Evolutionary conservation across 176 grass and related monocot genomes (phyloP).

Genomic region (Poa pratensis): DNA sequence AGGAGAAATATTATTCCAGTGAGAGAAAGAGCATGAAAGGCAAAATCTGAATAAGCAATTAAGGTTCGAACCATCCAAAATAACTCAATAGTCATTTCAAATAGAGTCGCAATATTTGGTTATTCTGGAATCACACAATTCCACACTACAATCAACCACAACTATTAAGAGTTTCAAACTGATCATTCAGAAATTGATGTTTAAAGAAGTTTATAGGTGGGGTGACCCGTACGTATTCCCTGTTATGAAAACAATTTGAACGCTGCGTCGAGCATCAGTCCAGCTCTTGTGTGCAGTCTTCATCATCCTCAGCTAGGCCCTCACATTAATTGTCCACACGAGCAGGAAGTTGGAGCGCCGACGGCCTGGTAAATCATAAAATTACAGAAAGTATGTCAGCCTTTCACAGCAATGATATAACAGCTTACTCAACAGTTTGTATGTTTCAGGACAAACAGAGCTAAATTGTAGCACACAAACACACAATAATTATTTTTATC

Average conservation of each 20-base stretch:
- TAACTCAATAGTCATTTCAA: not conserved
- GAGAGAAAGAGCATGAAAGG: not conserved
- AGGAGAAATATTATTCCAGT: not conserved
- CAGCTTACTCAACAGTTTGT: not conserved
- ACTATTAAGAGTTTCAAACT: not conserved
- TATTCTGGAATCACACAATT: not conserved
- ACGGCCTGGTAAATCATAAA: slow-evolving; percentile 3
- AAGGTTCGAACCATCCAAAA: not conserved
- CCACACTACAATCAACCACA: not conserved
- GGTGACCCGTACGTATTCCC: too few species aligned
- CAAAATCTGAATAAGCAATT: not conserved
- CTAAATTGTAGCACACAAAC: not conserved
- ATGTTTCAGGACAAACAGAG: not conserved
- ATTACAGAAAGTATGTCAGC: not conserved
- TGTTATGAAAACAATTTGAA: too few species aligned
- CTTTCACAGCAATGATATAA: not conserved
- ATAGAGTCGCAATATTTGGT: not conserved
- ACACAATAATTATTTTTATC: not conserved
- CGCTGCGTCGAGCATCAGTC: too few species aligned
- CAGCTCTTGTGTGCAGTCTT: not conserved
- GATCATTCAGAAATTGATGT: not conserved
- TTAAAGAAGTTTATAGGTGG: too few species aligned
- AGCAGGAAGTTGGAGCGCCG: not conserved
- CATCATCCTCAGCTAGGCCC: not conserved
- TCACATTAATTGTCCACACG: not conserved